These are phyloP conservation scores for Saprolegnia diclina DNA, from an alignment of 352 stramenopile species.

Conservation along the genomic window DNA sequence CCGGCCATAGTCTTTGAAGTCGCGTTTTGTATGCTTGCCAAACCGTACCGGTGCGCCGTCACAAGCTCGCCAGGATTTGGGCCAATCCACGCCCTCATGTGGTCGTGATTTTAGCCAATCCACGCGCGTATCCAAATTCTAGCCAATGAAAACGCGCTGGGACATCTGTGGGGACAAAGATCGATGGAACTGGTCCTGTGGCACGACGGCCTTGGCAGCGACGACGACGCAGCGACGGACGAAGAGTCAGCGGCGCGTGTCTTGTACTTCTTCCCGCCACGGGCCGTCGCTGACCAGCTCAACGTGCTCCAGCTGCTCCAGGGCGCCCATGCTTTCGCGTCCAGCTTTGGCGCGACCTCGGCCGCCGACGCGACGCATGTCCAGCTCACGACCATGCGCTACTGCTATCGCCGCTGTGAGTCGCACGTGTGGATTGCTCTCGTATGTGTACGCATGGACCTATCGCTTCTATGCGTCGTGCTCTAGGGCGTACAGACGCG, in stretches of 20 bases:
- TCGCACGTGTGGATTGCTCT: slow-evolving; percentile 15
- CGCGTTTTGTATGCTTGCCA: too few relatives aligned
- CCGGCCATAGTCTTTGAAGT: too few relatives aligned
- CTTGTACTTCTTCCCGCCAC: slow-evolving; percentile 12
- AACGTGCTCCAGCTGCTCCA: slow-evolving; percentile 7
- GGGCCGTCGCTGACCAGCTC: not conserved
- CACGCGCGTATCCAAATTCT: too few relatives aligned
- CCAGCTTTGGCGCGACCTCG: not conserved
- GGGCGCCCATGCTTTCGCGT: not conserved
- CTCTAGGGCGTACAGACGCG: not conserved
- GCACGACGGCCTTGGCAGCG: slow-evolving; percentile 19
- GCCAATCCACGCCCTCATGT: too few relatives aligned
- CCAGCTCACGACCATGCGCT: slow-evolving; percentile 10
- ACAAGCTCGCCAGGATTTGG: too few relatives aligned
- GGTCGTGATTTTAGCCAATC: too few relatives aligned
- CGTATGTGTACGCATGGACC: not conserved
- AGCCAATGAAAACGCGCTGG: too few relatives aligned
- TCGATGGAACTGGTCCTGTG: slow-evolving; percentile 19
- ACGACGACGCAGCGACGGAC: slow-evolving; percentile 17
- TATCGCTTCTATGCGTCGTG: not conserved
- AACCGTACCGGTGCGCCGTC: too few relatives aligned
- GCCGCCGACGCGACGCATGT: slow-evolving; percentile 11
- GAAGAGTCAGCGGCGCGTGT: slow-evolving; percentile 11
- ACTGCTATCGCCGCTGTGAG: slow-evolving; percentile 5
- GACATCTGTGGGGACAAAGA: too few relatives aligned